These are phyloP conservation scores for Nitzschia sp. DNA, from an alignment of 108 stramenopile genomes.

Conservation along the genomic window DNA sequence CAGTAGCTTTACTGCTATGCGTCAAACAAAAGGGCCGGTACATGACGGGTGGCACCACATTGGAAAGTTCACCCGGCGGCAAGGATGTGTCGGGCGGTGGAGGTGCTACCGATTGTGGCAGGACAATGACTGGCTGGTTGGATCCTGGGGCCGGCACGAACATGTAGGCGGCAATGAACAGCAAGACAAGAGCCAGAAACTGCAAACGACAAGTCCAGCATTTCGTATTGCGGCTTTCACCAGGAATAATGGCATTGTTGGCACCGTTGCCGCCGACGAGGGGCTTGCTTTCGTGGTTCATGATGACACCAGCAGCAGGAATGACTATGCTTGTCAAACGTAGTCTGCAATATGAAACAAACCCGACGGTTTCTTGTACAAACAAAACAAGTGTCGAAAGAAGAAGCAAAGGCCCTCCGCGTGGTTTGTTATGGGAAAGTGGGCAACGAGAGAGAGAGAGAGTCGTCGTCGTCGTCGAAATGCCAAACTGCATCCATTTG, in stretches of 20 bases:
- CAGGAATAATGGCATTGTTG: too few species aligned
- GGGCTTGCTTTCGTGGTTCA: slow-evolving; percentile 2
- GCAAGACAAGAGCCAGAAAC: not conserved
- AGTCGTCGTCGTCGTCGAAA: too few species aligned
- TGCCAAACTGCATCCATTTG: too few species aligned
- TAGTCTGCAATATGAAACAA: too few species aligned
- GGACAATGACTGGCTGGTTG: not conserved
- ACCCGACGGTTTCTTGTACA: too few species aligned
- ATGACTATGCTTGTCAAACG: too few species aligned
- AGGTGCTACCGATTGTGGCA: not conserved
- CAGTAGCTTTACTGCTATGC: slow-evolving; percentile 17
- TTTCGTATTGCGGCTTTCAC: not conserved
- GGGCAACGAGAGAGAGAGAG: too few species aligned
- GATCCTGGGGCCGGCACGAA: not conserved
- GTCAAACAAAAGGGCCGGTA: slow-evolving; percentile 42
- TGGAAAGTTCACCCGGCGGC: not conserved
- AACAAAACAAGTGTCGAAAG: too few species aligned
- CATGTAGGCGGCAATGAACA: not conserved
- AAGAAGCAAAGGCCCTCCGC: too few species aligned
- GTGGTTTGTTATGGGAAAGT: too few species aligned
- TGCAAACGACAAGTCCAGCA: slow-evolving; percentile 17
- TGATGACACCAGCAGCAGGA: too few species aligned
- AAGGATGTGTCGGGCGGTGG: not conserved
- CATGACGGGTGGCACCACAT: not conserved
- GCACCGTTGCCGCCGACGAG: slow-evolving; percentile 1